Base-by-base conservation (phyloP, 2,329 filamentous ascomycete genomes). In the Apiospora arundinis region DNA sequence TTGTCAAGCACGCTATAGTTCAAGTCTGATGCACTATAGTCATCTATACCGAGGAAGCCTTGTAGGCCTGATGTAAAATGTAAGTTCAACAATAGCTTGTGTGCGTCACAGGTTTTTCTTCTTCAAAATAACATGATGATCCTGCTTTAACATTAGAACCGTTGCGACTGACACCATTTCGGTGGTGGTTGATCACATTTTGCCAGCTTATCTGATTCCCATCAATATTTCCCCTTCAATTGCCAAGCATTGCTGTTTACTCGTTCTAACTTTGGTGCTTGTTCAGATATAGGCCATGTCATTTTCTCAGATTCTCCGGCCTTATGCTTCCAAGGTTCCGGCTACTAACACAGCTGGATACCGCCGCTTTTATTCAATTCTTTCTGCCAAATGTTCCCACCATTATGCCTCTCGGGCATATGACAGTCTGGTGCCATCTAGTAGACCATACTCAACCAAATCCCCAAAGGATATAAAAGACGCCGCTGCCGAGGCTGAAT, bases 91-190 rank as follows among this genome's bases (percentile, higher is more conserved):
- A 14, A 21, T 28, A 14, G 11, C 12, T 63, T 63, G 56, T 40
- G 56, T 16, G n/a, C 21, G 18, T 21, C 32, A 63, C 56, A 23
- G 21, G 40, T 40, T 40, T 37, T 16, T 21, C 32, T 32, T 32
- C 32, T 56, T 40, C 32, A n/a, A n/a, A n/a, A n/a, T n/a, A n/a
- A 40, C 16, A 48, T 87, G 86, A 88, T 88, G 86, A 88, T 81
- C 82, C 78, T 79, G 78, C 81, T 83, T 81, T 83, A 82, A 84
- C 80, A 78, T 83, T 83, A 88, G 86, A 88, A 88, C 86, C 86
- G 86, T 87, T 88, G 86, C 86, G 85, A 88, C 83, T 88, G 86
- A 88, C 84, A 84, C 81, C 82, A 81, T 76, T 75, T 75, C 72
- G 76, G 77, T 80, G 83, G 81, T 85, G 85, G 79, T 81, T 88